phyloP scores from a whole-genome alignment of 768 basidiomycete species.

The Psilocybe sp. region DNA sequence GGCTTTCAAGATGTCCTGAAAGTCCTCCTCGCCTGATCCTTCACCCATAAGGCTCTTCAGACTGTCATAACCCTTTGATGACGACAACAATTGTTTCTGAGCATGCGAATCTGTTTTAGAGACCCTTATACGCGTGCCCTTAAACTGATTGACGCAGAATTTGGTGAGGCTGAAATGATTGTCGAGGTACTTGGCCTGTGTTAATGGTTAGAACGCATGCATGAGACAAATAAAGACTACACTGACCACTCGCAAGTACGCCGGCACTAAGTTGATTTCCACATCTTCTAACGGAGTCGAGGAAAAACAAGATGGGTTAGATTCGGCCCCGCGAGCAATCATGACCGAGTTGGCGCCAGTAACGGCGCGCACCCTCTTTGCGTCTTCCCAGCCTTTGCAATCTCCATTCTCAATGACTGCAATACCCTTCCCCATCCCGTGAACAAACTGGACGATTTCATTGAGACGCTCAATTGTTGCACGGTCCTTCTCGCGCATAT shows the following conservation, averaged over 20 bases:
- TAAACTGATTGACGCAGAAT: slow-evolving; percentile 84
- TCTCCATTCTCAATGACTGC: slow-evolving; percentile 95
- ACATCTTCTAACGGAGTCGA: slow-evolving; percentile 64
- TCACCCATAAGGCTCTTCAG: slow-evolving; percentile 48
- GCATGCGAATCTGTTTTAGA: slow-evolving; percentile 59
- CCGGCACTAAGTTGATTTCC: slow-evolving; percentile 63
- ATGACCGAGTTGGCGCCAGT: slow-evolving; percentile 93
- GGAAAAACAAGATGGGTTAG: slow-evolving; percentile 88
- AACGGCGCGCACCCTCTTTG: slow-evolving; percentile 64
- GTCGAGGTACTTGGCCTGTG: slow-evolving; percentile 68
- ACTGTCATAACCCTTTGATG: slow-evolving; percentile 61
- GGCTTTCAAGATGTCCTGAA: slow-evolving; percentile 48
- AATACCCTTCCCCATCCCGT: slow-evolving; percentile 68
- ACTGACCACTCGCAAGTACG: slow-evolving; percentile 74
- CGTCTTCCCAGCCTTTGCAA: slow-evolving; percentile 76
- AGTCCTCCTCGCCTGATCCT: slow-evolving; percentile 63
- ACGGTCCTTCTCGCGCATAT: slow-evolving; percentile 80
- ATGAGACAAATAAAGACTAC: slow-evolving; percentile 9
- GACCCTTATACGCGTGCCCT: slow-evolving; percentile 53
- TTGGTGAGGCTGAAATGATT: slow-evolving; percentile 86
- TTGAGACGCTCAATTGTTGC: slow-evolving; percentile 76
- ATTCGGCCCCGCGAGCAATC: slow-evolving; percentile 94
- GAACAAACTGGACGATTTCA: slow-evolving; percentile 87
- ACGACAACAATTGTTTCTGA: slow-evolving; percentile 49
- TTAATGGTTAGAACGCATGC: not conserved